These are phyloP conservation scores for Geosmithia putterillii DNA, from an alignment of 2,329 filamentous ascomycete species.

Conservation along the genomic window DNA sequence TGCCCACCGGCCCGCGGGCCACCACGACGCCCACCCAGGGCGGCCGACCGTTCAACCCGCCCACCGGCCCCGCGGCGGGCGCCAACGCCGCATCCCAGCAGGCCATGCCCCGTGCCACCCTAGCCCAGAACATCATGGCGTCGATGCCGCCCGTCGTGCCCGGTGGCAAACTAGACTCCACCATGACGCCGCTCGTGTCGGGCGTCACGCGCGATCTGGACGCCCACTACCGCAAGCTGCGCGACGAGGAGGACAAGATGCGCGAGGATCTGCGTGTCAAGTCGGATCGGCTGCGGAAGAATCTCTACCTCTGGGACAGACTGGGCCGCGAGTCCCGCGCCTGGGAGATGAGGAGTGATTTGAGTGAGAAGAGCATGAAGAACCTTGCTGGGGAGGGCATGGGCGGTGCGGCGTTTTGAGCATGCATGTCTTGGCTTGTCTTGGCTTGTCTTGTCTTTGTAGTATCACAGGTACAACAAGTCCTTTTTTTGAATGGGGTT, in stretches of 20 bases:
- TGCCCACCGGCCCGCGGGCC: slow-evolving; percentile 36
- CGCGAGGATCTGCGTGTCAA: slow-evolving; percentile 39
- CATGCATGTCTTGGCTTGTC: neutral
- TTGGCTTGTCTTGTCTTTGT: neutral
- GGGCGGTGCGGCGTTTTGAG: slow-evolving; percentile 41
- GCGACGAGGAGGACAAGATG: slow-evolving; percentile 45
- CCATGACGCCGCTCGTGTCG: slow-evolving; percentile 26
- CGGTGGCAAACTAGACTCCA: slow-evolving; percentile 40
- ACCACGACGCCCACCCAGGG: slow-evolving; percentile 26
- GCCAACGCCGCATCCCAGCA: neutral
- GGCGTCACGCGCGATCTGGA: slow-evolving; percentile 42
- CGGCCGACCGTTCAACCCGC: slow-evolving; percentile 41
- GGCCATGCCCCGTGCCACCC: slow-evolving; percentile 24
- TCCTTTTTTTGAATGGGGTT: neutral
- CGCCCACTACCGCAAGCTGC: slow-evolving; percentile 38
- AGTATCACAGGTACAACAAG: too few species aligned
- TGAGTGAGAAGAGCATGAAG: slow-evolving; percentile 44
- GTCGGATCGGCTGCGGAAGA: slow-evolving; percentile 42
- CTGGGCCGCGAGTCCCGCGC: slow-evolving; percentile 40
- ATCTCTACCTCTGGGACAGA: slow-evolving; percentile 39
- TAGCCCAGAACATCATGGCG: slow-evolving; percentile 39
- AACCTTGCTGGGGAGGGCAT: slow-evolving; percentile 43
- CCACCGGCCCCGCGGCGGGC: slow-evolving; percentile 34
- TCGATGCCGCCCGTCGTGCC: slow-evolving; percentile 38
- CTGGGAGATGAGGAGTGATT: slow-evolving; percentile 41